These are phyloP conservation scores for Isochrysis galbana DNA, from an alignment of 78 protist genomes.

Conservation along the genomic window DNA sequence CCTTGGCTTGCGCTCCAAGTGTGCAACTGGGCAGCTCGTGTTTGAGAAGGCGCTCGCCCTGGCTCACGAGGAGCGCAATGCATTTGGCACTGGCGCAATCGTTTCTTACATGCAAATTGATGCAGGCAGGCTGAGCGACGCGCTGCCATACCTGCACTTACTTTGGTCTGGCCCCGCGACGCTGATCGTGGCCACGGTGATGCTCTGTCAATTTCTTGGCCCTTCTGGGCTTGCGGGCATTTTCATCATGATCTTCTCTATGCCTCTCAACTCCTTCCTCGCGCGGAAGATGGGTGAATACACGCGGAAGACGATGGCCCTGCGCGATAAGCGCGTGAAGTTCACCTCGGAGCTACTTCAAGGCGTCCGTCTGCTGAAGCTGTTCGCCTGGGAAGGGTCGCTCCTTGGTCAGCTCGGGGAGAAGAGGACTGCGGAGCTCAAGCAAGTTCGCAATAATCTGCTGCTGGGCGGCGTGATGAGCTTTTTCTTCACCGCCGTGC, in stretches of 20 bases:
- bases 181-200: not conserved
- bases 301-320: not conserved
- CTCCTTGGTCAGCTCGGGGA: not conserved
- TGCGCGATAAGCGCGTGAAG: slow-evolving; percentile 36
- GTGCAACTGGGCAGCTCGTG: not conserved
- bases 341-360: slow-evolving; percentile 59
- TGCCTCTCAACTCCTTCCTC: not conserved
- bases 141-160: slow-evolving; percentile 19
- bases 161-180: not conserved
- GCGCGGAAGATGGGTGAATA: too few species aligned
- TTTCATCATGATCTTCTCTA: not conserved
- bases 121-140: not conserved
- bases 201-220: not conserved
- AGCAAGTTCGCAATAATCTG: not conserved
- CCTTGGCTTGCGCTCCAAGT: not conserved
- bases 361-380: slow-evolving; percentile 59
- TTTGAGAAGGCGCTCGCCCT: not conserved
- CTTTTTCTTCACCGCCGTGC: not conserved
- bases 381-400: slow-evolving; percentile 46
- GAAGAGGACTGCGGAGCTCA: not conserved
- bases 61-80: not conserved
- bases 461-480: not conserved
- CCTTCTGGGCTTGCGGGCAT: not conserved
- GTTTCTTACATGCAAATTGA: slow-evolving; percentile 24
- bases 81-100: not conserved